These are phyloP conservation scores for Candida hispaniensis DNA, from an alignment of 805 yeast species.

Conservation along the genomic window DNA sequence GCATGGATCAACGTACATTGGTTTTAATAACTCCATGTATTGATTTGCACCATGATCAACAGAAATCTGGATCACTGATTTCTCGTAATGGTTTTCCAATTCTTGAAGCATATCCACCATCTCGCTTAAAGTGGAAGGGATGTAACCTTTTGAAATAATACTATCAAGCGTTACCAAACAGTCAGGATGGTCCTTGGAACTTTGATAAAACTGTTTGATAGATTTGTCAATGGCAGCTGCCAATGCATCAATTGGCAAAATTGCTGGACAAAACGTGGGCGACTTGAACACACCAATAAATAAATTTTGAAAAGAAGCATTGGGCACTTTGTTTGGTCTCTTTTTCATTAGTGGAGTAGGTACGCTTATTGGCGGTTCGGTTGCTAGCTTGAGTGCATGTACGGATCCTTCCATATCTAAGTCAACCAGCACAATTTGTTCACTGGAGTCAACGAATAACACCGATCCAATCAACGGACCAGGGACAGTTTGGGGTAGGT, in stretches of 20 bases:
- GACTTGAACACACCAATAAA: not conserved
- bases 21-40: not conserved
- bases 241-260: not conserved
- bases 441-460: slow-evolving; percentile 1
- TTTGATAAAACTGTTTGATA: slow-evolving; percentile 2
- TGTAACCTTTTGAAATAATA: too few relatives aligned
- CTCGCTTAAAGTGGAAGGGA: slow-evolving; percentile 2
- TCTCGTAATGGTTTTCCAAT: not conserved
- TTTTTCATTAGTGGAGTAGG: not conserved
- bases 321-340: too few relatives aligned
- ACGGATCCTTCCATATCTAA: slow-evolving; percentile 6
- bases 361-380: not conserved
- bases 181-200: not conserved
- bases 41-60: slow-evolving; percentile 3
- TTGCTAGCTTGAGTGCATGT: slow-evolving; percentile 4
- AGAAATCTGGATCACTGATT: slow-evolving; percentile 1
- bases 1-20: slow-evolving; percentile 4
- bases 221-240: not conserved
- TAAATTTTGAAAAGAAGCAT: not conserved
- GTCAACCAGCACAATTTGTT: slow-evolving; percentile 2
- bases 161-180: not conserved
- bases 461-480: not conserved
- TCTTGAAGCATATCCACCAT: slow-evolving; percentile 4
- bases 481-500: slow-evolving; percentile 1
- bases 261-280: not conserved